Evolutionary conservation across 116 monocot species (phyloP), one percentile per base, ranked within the genome.

Genomic region (Zostera marina): DNA sequence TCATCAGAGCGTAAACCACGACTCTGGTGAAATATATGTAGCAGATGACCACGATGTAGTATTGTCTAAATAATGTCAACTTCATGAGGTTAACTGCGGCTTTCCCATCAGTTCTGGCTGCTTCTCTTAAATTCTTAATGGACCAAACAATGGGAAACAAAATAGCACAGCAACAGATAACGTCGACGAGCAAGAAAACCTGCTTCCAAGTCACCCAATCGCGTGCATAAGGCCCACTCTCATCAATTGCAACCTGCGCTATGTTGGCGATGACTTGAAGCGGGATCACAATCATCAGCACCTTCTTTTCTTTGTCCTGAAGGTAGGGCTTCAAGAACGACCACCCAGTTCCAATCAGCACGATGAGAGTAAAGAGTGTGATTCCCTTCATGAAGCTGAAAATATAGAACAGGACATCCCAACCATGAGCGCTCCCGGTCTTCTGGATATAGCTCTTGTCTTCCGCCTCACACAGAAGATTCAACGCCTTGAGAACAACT

Each of bases 371-470:
- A 67, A 84, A 79, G 14, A 84, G 53, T 8, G 71, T 65, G 19
- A 79, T 76, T 7, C 76, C 84, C 42, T 76, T 79, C 43, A 79
- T 53, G 48, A 79, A 72, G 68, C 76, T 71, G 68, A 84, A 84
- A 53, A 84, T 58, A 59, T 79, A 84, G 71, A 84, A 84, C 44
- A 66, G 69, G 13, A 84, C 79, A 17, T 84, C 84, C 84, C 79
- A 79, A 9, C 79, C 84, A 42, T 76, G 79, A 8, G 79, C 64
- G 45, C 53, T 70, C 9, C 84, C 84, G 5, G 79, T 74, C 60
- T 61, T 49, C 41, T 71, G 57, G 39, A 74, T 71, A 62, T 68
- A 68, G 61, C 73, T 70, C 58, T 68, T 73, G 65, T 79, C 76
- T 63, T 68, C 76, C 23, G 79, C 69, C 60, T 70, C 76, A 44